A percentile compares a stretch with the other conserved stretches of the same genome.
phyloP scores from a whole-genome alignment of 495 filamentous ascomycete genomes.

The Podospora tetraspora region DNA sequence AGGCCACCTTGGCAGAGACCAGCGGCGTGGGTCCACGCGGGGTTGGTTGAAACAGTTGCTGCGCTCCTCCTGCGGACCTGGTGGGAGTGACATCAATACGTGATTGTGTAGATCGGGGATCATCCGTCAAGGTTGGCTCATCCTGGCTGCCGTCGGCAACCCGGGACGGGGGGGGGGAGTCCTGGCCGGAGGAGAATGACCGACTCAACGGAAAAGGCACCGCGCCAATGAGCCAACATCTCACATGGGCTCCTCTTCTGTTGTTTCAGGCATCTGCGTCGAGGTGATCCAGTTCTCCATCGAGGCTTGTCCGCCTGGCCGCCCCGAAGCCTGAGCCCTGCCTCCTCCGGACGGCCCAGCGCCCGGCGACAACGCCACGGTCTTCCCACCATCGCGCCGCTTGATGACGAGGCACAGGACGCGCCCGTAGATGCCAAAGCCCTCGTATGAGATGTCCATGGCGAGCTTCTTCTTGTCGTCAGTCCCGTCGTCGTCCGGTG shows the following conservation, averaged over 20 bases:
- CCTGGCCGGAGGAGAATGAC: not conserved
- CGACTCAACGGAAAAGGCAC: not conserved
- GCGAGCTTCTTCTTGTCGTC: slow-evolving; percentile 89
- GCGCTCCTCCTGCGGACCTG: not conserved
- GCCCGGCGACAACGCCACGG: slow-evolving; percentile 20
- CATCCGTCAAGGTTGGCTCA: not conserved
- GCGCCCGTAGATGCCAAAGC: slow-evolving; percentile 89
- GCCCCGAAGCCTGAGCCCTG: slow-evolving; percentile 26
- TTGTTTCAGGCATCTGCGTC: slow-evolving; percentile 54
- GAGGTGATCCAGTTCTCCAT: slow-evolving; percentile 91
- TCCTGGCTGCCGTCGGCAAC: not conserved
- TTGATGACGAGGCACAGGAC: slow-evolving; percentile 89
- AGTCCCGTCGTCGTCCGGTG: slow-evolving; percentile 26
- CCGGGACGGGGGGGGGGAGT: not conserved
- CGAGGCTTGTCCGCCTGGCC: slow-evolving; percentile 59
- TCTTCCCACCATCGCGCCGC: slow-evolving; percentile 31
- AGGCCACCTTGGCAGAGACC: not conserved
- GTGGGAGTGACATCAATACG: not conserved
- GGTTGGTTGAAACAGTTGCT: not conserved
- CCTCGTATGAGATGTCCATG: slow-evolving; percentile 82
- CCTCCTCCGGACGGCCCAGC: slow-evolving; percentile 30
- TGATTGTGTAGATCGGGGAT: not conserved
- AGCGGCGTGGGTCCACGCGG: not conserved
- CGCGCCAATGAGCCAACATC: not conserved
- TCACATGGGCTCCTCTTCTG: slow-evolving; percentile 24